A percentile compares a stretch with the other conserved stretches of the same genome.
phyloP scores from a whole-genome alignment of 2,329 filamentous ascomycete species.

The Aspergillus intermedius region DNA sequence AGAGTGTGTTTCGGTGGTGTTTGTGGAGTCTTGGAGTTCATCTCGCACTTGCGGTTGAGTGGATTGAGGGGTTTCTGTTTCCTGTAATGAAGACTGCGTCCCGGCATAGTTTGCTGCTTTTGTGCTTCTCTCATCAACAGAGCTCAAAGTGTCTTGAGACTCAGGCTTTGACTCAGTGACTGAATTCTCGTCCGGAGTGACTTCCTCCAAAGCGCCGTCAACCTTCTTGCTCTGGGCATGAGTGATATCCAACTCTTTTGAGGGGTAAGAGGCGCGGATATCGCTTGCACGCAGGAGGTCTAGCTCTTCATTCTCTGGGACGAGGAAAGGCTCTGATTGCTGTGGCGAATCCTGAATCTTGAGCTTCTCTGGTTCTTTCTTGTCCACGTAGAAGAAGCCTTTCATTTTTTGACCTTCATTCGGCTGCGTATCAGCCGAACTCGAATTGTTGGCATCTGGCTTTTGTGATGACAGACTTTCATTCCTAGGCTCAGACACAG shows the following conservation, averaged over 20 bases:
- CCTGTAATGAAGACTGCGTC: background rate
- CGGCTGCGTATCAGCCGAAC: background rate
- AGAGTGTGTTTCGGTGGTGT: background rate
- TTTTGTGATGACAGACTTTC: background rate
- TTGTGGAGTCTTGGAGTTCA: too few relatives aligned
- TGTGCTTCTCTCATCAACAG: background rate
- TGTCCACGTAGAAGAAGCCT: background rate
- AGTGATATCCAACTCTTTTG: constrained; percentile 13
- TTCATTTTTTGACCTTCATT: background rate
- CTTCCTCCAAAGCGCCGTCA: constrained; percentile 16
- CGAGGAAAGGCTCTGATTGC: constrained; percentile 3
- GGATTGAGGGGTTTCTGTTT: background rate
- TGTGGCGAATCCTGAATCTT: background rate
- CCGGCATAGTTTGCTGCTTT: constrained; percentile 7
- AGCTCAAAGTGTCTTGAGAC: constrained; percentile 6
- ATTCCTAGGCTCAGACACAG: background rate
- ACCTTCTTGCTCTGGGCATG: constrained; percentile 12
- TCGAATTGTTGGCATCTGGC: background rate
- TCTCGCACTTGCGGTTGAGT: too few relatives aligned
- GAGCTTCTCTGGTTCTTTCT: background rate
- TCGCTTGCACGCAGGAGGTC: constrained; percentile 30
- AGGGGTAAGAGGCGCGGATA: constrained; percentile 26
- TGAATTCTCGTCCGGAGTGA: constrained; percentile 12
- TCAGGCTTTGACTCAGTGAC: constrained; percentile 13
- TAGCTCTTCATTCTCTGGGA: constrained; percentile 22